These are phyloP conservation scores for Phyllosticta citribraziliensis DNA, from an alignment of 2,329 filamentous ascomycete genomes.

Conservation along the genomic window DNA sequence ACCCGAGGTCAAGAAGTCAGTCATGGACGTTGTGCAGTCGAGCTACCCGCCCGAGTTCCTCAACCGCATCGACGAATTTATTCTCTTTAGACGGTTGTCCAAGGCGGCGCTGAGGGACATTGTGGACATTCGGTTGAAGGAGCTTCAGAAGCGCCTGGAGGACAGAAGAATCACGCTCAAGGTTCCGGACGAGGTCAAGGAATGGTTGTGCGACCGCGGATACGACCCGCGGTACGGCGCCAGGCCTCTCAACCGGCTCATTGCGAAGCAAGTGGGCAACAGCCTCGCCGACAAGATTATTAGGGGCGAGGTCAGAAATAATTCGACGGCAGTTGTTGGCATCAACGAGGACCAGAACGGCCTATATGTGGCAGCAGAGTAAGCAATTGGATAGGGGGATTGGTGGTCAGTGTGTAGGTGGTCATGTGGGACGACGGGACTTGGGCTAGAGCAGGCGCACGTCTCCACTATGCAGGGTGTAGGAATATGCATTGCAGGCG, in stretches of 20 bases:
- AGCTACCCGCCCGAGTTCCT: conserved; percentile 85
- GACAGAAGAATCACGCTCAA: conserved; percentile 73
- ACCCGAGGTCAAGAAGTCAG: conserved; percentile 61
- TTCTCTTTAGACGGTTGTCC: conserved; percentile 84
- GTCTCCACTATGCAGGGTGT: background rate
- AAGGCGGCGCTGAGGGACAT: conserved; percentile 74
- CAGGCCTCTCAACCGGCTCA: conserved; percentile 80
- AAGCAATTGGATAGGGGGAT: conserved; percentile 1
- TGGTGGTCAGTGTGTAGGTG: conserved; percentile 4
- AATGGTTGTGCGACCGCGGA: conserved; percentile 80
- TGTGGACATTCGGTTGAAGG: conserved; percentile 79
- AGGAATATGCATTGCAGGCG: conserved; percentile 3
- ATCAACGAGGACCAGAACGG: conserved; percentile 46
- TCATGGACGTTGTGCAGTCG: conserved; percentile 76
- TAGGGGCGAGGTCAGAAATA: conserved; percentile 65
- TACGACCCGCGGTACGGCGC: conserved; percentile 91
- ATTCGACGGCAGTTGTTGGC: conserved; percentile 61
- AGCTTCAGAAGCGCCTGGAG: conserved; percentile 73
- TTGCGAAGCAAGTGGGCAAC: conserved; percentile 83
- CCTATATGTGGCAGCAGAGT: conserved; percentile 14
- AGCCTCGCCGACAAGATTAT: conserved; percentile 87
- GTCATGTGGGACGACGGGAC: conserved; percentile 5
- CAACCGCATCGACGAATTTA: conserved; percentile 94
- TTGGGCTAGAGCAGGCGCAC: conserved; percentile 1
- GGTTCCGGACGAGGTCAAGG: conserved; percentile 61